Evolutionary conservation across 1,284 basidiomycete species (phyloP), one percentile per base, ranked within the genome.

Genomic region (Pascua guehoae): DNA sequence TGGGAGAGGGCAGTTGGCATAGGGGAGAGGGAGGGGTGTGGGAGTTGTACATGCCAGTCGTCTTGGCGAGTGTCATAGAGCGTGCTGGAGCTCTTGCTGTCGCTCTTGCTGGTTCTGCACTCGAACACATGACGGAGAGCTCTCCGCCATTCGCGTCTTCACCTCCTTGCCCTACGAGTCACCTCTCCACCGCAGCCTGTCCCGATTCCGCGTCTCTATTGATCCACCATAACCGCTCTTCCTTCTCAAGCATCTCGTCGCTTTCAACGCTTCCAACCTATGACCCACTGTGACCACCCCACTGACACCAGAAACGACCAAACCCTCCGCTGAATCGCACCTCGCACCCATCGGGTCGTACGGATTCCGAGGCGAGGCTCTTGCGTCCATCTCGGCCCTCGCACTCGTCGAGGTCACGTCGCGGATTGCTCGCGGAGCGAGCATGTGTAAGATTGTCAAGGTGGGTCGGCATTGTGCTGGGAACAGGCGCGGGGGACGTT

Each of bases 331-430:
- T 50, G 57, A 14, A 67, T 82, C 10, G 86, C 85, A 2, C 24
- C 24, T 32, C 24, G 24, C 24, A 7, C 7, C 24, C 24, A 32
- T 32, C 24, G 24, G 24, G 24, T 32, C 24, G 24, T 91, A 91
- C 77, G 91, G 91, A 0, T 93, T 90, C 76, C 84, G 90, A 59
- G 91, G 91, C 39, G 91, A 94, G 86, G 91, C 91, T 8, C 75
- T 94, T 46, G 86, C 88, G n/a, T 91, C 90, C 42, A 85, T 87
- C 51, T 86, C 87, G 37, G 85, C 89, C 2, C 68, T 78, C 86
- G 37, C 85, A 79, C 40, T 89, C 2, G 24, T 78, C 10, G 69
- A 73, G 37, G 86, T 95, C 50, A 85, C 85, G 36, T 89, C 90
- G 2, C 82, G 88, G 8, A 85, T 86, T 0, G 60, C 74, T 9